Conservation (phyloP, 768 basidiomycete genomes). For the Lentinus tigrinus region DNA sequence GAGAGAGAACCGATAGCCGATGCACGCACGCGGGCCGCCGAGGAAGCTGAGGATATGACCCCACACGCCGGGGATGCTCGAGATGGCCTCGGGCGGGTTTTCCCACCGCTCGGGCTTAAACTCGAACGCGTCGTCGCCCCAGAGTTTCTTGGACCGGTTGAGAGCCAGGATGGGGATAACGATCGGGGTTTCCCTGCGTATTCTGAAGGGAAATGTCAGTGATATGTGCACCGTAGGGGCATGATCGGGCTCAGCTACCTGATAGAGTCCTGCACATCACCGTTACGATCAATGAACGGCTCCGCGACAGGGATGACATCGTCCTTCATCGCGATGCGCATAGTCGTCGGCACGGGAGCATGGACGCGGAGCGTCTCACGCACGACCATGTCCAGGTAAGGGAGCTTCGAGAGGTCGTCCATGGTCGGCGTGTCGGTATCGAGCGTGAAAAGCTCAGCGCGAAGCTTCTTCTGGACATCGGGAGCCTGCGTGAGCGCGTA, state of each 20-base stretch:
- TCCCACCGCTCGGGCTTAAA: constrained; percentile 69
- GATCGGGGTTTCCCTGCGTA: constrained; percentile 30
- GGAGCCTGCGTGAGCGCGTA: constrained; percentile 38
- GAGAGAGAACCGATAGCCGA: constrained; percentile 65
- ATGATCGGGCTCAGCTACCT: constrained; percentile 41
- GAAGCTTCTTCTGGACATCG: constrained; percentile 37
- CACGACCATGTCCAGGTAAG: constrained; percentile 66
- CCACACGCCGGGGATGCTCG: constrained; percentile 58
- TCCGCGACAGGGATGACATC: constrained; percentile 52
- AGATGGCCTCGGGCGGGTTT: constrained; percentile 41
- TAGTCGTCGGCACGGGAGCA: constrained; percentile 47
- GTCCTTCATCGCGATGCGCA: constrained; percentile 44
- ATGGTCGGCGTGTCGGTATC: constrained; percentile 52
- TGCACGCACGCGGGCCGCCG: constrained; percentile 64
- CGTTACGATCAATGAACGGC: constrained; percentile 27
- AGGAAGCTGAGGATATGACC: constrained; percentile 60
- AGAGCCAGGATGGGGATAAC: constrained; percentile 53
- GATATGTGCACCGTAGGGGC: constrained; percentile 16
- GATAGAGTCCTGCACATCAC: constrained; percentile 20
- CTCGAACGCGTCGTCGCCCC: constrained; percentile 61
- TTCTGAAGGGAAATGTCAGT: constrained; percentile 1
- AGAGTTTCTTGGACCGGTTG: constrained; percentile 52
- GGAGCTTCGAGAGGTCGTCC: constrained; percentile 64
- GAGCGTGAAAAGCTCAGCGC: constrained; percentile 41
- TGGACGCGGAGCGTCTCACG: constrained; percentile 60